Evolutionary conservation across 192 early-diverging fungal genomes (phyloP).

Genomic region (Coemansia sp.): DNA sequence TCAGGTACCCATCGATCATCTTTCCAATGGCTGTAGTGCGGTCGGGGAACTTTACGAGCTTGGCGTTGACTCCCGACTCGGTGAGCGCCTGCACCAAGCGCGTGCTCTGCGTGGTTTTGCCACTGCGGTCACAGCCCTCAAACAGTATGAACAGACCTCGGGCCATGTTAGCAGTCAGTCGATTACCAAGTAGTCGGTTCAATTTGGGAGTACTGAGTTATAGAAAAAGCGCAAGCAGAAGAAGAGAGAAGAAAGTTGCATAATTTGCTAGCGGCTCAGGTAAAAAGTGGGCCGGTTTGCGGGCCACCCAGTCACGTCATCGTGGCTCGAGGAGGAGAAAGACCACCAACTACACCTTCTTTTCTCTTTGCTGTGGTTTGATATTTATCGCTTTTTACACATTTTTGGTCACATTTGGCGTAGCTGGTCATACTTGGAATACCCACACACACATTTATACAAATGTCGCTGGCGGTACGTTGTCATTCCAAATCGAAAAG

Average conservation of each 20-base stretch:
- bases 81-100: constrained; percentile 63
- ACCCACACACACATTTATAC: not conserved
- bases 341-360: not conserved
- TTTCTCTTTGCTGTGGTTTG: not conserved
- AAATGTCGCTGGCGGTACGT: constrained; percentile 52
- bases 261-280: not conserved
- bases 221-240: not conserved
- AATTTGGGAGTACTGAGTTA: not conserved
- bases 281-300: not conserved
- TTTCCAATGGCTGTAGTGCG: constrained; percentile 88
- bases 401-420: not conserved
- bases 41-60: constrained; percentile 88
- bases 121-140: constrained; percentile 92
- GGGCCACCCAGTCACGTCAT: constrained; percentile 7
- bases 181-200: constrained; percentile 10
- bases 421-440: not conserved
- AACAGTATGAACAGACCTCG: constrained; percentile 88
- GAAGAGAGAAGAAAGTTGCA: not conserved
- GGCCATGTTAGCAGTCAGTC: constrained; percentile 27
- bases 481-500: not conserved
- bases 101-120: constrained; percentile 87
- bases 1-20: constrained; percentile 86
- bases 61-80: constrained; percentile 39
- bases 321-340: not conserved
- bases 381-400: not conserved